Evolutionary conservation across 2,329 filamentous ascomycete species (phyloP).

Genomic region (Mollisiaceae sp.): DNA sequence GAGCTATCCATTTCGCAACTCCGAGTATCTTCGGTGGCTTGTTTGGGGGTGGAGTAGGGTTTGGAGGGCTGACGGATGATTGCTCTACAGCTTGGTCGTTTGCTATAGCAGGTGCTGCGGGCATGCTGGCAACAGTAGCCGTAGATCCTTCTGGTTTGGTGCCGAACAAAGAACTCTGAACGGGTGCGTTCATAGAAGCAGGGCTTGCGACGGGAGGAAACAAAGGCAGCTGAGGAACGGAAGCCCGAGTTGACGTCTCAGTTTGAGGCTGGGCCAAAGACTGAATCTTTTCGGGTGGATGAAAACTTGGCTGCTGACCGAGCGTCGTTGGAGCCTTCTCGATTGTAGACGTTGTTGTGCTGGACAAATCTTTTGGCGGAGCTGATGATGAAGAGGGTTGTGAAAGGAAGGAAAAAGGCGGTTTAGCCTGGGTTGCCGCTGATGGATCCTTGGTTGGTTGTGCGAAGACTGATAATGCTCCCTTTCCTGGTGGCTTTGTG

Average conservation of each 20-base stretch:
- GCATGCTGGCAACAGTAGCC: not conserved
- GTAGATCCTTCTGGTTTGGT: not conserved
- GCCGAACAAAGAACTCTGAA: not conserved
- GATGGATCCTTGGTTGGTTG: not conserved
- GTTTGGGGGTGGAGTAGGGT: slow-evolving; percentile 2
- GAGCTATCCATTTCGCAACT: slow-evolving; percentile 37
- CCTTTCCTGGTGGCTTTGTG: slow-evolving; percentile 8
- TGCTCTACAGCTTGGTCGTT: not conserved
- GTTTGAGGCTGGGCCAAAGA: not conserved
- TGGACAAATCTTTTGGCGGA: not conserved
- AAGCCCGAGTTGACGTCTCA: not conserved
- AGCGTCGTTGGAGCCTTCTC: not conserved
- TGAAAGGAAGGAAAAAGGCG: slow-evolving; percentile 9
- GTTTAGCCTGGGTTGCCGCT: not conserved
- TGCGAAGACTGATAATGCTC: slow-evolving; percentile 4
- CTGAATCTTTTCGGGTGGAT: not conserved
- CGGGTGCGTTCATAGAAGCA: not conserved
- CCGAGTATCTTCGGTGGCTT: slow-evolving; percentile 2
- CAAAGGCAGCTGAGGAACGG: not conserved
- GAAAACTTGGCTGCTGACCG: not conserved
- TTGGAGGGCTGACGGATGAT: not conserved
- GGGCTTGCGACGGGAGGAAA: not conserved
- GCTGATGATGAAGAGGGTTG: not conserved
- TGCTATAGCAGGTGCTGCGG: not conserved
- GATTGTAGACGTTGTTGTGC: not conserved